Evolutionary conservation across 345 rosid genomes (phyloP).

Genomic region (Noccaea bulbosa): DNA sequence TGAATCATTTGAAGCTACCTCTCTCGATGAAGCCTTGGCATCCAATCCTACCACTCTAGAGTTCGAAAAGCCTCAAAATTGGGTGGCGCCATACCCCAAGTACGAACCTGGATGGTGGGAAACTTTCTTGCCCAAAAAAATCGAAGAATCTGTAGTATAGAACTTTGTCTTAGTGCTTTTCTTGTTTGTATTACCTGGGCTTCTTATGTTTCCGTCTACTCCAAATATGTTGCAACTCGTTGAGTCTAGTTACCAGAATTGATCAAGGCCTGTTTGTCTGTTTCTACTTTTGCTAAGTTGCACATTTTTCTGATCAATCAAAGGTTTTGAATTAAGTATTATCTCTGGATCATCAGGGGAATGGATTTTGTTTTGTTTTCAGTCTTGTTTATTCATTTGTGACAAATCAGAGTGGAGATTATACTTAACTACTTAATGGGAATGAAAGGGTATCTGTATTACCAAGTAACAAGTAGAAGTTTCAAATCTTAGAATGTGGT

Average conservation of each 20-base stretch:
- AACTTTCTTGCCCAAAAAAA: constrained; percentile 65
- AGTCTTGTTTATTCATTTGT: neutral
- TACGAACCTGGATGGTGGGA: constrained; percentile 97
- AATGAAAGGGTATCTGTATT: neutral
- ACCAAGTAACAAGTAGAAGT: neutral
- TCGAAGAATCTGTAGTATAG: constrained; percentile 60
- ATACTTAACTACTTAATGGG: neutral
- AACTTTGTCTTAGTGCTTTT: constrained; percentile 28
- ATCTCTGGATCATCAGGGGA: neutral
- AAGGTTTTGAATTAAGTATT: neutral
- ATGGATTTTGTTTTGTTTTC: neutral
- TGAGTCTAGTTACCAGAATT: constrained; percentile 3
- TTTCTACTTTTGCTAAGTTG: neutral
- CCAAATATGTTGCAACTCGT: constrained; percentile 23
- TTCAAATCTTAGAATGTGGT: neutral
- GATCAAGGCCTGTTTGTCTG: neutral
- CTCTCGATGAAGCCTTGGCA: constrained; percentile 80
- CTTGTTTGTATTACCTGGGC: constrained; percentile 27
- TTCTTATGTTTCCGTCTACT: constrained; percentile 12
- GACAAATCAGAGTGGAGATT: neutral
- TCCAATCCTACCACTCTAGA: constrained; percentile 64
- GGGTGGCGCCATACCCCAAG: constrained; percentile 95
- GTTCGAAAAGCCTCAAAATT: constrained; percentile 81
- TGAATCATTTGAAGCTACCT: constrained; percentile 69
- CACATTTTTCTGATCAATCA: constrained; percentile 14